Percentiles rank a stretch among this genome's conserved stretches.
phyloP scores from a whole-genome alignment of 2,329 filamentous ascomycete genomes.

The Xylaria sp. region DNA sequence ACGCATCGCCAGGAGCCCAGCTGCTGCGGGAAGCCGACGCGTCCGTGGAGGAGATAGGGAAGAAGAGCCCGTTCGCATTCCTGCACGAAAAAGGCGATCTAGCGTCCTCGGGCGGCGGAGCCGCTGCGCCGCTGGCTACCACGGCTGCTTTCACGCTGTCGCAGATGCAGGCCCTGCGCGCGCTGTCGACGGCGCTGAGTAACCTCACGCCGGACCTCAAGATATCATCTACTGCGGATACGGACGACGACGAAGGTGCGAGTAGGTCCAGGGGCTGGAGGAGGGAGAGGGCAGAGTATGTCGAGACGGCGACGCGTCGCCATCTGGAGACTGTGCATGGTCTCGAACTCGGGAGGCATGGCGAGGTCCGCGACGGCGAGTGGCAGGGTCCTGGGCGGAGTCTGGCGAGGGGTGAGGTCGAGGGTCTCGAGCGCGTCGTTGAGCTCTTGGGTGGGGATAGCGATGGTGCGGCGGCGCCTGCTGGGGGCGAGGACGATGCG shows the following conservation, averaged over 20 bases:
- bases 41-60: neutral
- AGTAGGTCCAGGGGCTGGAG: slow-evolving; percentile 63
- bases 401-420: slow-evolving; percentile 63
- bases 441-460: slow-evolving; percentile 54
- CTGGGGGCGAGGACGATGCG: slow-evolving; percentile 19
- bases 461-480: neutral
- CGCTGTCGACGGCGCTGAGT: slow-evolving; percentile 68
- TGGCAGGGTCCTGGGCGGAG: slow-evolving; percentile 67
- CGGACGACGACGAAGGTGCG: slow-evolving; percentile 43
- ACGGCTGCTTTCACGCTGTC: slow-evolving; percentile 82
- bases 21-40: slow-evolving; percentile 18
- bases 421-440: slow-evolving; percentile 64
- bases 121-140: slow-evolving; percentile 67
- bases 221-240: slow-evolving; percentile 36
- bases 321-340: slow-evolving; percentile 78
- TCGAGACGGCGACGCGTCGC: slow-evolving; percentile 80
- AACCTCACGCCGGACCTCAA: slow-evolving; percentile 72
- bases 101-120: slow-evolving; percentile 59
- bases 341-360: slow-evolving; percentile 69
- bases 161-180: slow-evolving; percentile 82
- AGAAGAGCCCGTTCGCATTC: slow-evolving; percentile 62
- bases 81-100: slow-evolving; percentile 64
- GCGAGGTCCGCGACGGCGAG: slow-evolving; percentile 72
- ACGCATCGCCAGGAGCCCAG: slow-evolving; percentile 32
- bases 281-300: slow-evolving; percentile 80